Evolutionary conservation across 768 basidiomycete genomes (phyloP).

Genomic region (Lactifluus subvellereus): DNA sequence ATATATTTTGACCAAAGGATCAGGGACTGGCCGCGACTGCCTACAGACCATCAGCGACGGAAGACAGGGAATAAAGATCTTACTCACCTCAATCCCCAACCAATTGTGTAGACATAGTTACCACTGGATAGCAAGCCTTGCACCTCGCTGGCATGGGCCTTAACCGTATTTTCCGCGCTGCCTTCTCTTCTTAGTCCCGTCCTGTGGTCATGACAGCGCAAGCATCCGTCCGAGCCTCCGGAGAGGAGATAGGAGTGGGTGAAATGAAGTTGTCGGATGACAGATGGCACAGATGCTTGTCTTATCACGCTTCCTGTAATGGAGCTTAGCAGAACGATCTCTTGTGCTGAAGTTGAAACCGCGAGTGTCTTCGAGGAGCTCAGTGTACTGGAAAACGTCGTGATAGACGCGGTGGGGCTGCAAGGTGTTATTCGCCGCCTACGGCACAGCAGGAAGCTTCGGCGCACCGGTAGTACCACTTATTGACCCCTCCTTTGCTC

Average conservation of each 20-base stretch:
- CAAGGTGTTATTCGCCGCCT: conserved; percentile 33
- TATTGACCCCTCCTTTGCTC: conserved; percentile 81
- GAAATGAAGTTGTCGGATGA: conserved; percentile 59
- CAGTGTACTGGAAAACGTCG: conserved; percentile 43
- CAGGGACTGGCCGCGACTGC: conserved; percentile 81
- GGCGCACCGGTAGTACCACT: conserved; percentile 72
- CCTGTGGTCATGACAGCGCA: conserved; percentile 69
- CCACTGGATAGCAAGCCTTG: conserved; percentile 76
- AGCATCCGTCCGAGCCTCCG: conserved; percentile 65
- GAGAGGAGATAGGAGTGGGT: conserved; percentile 60
- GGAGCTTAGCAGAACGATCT: conserved; percentile 68
- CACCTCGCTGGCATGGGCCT: conserved; percentile 77
- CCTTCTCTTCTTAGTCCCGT: conserved; percentile 47
- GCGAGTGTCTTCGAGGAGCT: conserved; percentile 53
- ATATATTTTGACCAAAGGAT: conserved; percentile 89
- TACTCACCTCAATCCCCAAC: conserved; percentile 73
- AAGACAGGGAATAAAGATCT: neutral
- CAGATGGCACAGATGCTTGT: conserved; percentile 48
- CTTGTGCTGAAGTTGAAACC: conserved; percentile 50
- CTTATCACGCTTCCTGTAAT: conserved; percentile 61
- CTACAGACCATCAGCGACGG: conserved; percentile 36
- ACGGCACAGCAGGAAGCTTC: conserved; percentile 31
- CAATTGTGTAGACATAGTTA: conserved; percentile 80
- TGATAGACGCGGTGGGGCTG: conserved; percentile 34
- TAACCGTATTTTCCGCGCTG: conserved; percentile 49